These are phyloP conservation scores for Pulveroboletus sp. DNA, from an alignment of 768 basidiomycete genomes.

Conservation along the genomic window DNA sequence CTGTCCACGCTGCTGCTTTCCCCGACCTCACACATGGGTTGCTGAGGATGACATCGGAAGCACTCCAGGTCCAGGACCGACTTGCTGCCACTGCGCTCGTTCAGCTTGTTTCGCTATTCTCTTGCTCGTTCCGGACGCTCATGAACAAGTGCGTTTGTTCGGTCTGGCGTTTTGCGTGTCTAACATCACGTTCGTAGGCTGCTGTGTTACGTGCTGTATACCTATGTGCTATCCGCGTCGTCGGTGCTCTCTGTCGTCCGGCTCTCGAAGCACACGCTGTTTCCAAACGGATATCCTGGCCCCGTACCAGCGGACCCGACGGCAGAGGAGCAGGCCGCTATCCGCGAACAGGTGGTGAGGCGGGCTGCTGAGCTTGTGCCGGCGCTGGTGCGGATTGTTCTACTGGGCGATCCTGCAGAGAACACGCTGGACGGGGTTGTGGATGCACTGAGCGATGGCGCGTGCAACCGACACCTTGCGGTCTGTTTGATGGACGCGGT, in stretches of 20 bases:
- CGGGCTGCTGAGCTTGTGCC: constrained; percentile 42
- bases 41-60: constrained; percentile 44
- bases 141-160: constrained; percentile 48
- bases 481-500: constrained; percentile 71
- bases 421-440: constrained; percentile 49
- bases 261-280: constrained; percentile 64
- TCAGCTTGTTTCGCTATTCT: constrained; percentile 43
- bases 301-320: constrained; percentile 70
- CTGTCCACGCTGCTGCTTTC: neutral
- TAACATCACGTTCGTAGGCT: constrained; percentile 41
- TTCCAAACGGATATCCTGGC: constrained; percentile 86
- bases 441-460: constrained; percentile 53
- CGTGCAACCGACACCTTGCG: constrained; percentile 77
- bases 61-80: constrained; percentile 46
- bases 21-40: constrained; percentile 39
- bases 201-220: constrained; percentile 62
- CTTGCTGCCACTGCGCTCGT: constrained; percentile 44
- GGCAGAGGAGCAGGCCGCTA: constrained; percentile 62
- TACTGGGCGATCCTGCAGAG: constrained; percentile 48
- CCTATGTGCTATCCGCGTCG: constrained; percentile 46
- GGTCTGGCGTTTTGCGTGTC: neutral
- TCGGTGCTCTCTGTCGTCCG: constrained; percentile 52
- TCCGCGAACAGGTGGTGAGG: constrained; percentile 41
- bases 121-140: constrained; percentile 46
- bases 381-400: neutral